Evolutionary conservation across 306 rosid genomes (phyloP).

Genomic region (Geum urbanum): DNA sequence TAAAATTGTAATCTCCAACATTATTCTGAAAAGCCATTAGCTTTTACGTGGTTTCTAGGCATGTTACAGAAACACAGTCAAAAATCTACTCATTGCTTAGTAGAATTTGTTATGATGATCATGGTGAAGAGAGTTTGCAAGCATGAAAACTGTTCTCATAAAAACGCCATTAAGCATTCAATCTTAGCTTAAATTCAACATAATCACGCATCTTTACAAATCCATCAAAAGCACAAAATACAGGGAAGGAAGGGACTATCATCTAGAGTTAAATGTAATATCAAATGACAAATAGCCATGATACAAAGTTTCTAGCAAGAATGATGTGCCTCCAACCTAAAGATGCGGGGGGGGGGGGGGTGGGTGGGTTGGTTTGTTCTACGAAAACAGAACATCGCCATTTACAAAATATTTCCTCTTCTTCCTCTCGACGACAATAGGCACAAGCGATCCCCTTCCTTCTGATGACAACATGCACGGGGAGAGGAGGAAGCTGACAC

Average conservation of each 20-base stretch:
- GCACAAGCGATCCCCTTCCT: not conserved
- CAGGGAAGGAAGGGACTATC: not conserved
- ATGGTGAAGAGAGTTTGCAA: too few species aligned
- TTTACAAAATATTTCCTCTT: constrained; percentile 31
- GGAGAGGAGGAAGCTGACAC: constrained; percentile 9
- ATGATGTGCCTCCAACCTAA: constrained; percentile 24
- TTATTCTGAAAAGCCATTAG: not conserved
- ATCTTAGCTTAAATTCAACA: not conserved
- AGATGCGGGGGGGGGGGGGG: constrained; percentile 26
- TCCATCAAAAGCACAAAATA: constrained; percentile 1
- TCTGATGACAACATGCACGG: constrained; percentile 3
- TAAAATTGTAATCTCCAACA: not conserved
- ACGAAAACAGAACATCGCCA: constrained; percentile 28
- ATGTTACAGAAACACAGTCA: not conserved
- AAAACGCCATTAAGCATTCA: too few species aligned
- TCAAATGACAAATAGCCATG: constrained; percentile 28
- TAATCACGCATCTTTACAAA: constrained; percentile 8
- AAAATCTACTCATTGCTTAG: not conserved
- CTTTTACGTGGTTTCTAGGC: too few species aligned
- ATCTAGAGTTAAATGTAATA: constrained; percentile 7
- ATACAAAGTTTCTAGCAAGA: constrained; percentile 38
- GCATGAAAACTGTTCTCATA: too few species aligned
- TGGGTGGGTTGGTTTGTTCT: too few species aligned
- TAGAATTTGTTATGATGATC: not conserved
- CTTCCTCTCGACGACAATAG: constrained; percentile 14